Evolutionary conservation across 2,329 filamentous ascomycete genomes (phyloP).

Genomic region (Rutstroemia sp.): DNA sequence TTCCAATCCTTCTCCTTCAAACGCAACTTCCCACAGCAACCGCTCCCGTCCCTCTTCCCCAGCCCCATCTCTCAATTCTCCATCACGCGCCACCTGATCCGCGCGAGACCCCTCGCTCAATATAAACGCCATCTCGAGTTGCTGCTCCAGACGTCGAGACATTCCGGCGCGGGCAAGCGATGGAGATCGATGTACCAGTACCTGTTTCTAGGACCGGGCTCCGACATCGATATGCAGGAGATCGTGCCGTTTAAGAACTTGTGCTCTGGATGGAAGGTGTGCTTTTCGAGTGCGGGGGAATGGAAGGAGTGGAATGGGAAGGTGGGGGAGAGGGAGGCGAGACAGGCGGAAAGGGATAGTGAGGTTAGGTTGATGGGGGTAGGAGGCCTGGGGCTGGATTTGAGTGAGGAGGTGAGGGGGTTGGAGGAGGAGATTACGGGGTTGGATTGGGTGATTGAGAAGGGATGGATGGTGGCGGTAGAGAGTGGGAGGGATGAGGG

Average conservation of each 20-base stretch:
- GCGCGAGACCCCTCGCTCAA: neutral
- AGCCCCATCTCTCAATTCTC: neutral
- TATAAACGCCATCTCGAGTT: neutral
- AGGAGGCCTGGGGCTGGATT: neutral
- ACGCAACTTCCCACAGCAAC: neutral
- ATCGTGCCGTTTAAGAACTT: neutral
- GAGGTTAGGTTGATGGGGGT: neutral
- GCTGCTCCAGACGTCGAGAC: neutral
- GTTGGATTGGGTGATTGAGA: neutral
- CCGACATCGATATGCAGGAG: neutral
- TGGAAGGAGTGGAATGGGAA: neutral
- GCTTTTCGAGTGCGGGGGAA: neutral
- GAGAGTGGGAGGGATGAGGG: neutral
- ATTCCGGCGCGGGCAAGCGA: neutral
- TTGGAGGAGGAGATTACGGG: neutral
- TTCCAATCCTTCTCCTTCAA: neutral
- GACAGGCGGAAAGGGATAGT: neutral
- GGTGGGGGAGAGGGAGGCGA: neutral
- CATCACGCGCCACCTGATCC: neutral
- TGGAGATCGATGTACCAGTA: constrained; percentile 1
- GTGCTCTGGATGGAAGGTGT: neutral
- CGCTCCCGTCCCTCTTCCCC: neutral
- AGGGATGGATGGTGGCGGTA: neutral
- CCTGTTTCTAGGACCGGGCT: neutral
- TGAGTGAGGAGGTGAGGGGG: neutral